These are phyloP conservation scores for Pythium vanterpoolii DNA, from an alignment of 352 stramenopile genomes.

Conservation along the genomic window DNA sequence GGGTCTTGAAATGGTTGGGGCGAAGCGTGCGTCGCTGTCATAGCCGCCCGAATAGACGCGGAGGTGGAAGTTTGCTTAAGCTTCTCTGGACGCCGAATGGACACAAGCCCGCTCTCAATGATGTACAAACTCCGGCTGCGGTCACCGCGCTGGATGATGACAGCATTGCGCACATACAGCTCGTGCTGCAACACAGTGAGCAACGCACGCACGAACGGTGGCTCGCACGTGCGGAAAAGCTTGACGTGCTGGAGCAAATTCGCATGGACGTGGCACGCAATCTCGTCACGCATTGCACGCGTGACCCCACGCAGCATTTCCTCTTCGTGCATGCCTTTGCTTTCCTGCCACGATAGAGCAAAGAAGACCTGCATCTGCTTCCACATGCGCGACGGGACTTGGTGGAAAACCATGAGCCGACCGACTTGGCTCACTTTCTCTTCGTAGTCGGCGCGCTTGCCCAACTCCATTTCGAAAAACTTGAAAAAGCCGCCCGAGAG, in stretches of 20 bases:
- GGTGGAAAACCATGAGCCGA: slow-evolving; percentile 40
- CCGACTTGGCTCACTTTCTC: slow-evolving; percentile 39
- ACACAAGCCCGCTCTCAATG: slow-evolving; percentile 55
- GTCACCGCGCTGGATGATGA: slow-evolving; percentile 45
- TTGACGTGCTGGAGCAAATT: slow-evolving; percentile 44
- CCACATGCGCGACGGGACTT: slow-evolving; percentile 37
- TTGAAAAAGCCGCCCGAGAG: slow-evolving; percentile 45
- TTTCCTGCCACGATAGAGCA: slow-evolving; percentile 40
- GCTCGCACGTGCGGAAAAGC: slow-evolving; percentile 33
- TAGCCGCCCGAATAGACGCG: neutral
- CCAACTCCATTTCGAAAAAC: slow-evolving; percentile 45
- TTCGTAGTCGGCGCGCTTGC: slow-evolving; percentile 43
- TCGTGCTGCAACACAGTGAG: slow-evolving; percentile 37
- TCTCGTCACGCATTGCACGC: slow-evolving; percentile 29
- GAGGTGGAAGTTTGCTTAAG: neutral
- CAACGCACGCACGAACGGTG: slow-evolving; percentile 31
- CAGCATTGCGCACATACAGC: slow-evolving; percentile 48
- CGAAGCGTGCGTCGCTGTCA: neutral
- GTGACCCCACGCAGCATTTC: slow-evolving; percentile 39
- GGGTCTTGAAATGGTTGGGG: neutral
- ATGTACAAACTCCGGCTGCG: slow-evolving; percentile 45
- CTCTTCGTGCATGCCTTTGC: slow-evolving; percentile 43
- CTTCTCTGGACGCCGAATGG: slow-evolving; percentile 32
- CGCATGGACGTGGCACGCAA: slow-evolving; percentile 34
- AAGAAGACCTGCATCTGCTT: slow-evolving; percentile 52